Evolutionary conservation across 805 yeast species (phyloP).

Genomic region (Cyberlindnera bimundalis): DNA sequence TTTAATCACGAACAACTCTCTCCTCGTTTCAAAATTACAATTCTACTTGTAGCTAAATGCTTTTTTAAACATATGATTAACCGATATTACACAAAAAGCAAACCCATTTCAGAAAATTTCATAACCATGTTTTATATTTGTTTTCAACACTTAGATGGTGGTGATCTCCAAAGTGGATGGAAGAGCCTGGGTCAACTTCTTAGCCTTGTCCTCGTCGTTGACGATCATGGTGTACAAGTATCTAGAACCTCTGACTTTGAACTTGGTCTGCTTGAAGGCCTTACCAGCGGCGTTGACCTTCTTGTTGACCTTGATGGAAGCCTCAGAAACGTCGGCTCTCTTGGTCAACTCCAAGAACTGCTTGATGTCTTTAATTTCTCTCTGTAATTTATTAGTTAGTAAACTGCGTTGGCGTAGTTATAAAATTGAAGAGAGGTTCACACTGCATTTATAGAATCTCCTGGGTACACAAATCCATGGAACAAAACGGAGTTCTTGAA

Average conservation of each 20-base stretch:
- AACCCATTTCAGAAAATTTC: conserved; percentile 1
- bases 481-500: too few relatives aligned
- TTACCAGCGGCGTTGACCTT: conserved; percentile 79
- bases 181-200: conserved; percentile 94
- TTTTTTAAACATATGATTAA: conserved; percentile 4
- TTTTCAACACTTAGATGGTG: conserved; percentile 34
- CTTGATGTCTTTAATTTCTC: conserved; percentile 94
- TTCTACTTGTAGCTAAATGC: neutral
- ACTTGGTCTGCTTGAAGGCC: conserved; percentile 90
- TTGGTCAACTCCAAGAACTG: conserved; percentile 94
- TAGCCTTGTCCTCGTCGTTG: conserved; percentile 94
- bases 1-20: too few relatives aligned
- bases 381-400: conserved; percentile 21
- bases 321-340: conserved; percentile 92
- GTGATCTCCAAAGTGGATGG: conserved; percentile 88
- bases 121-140: conserved; percentile 4
- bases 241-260: conserved; percentile 97
- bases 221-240: conserved; percentile 93
- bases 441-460: too few relatives aligned
- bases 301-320: conserved; percentile 91
- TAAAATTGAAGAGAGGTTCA: conserved; percentile 5
- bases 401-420: neutral
- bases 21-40: too few relatives aligned
- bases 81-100: conserved; percentile 6
- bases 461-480: too few relatives aligned